Conservation (phyloP, 192 early-diverging fungal species). For the Mortierella alpina region DNA sequence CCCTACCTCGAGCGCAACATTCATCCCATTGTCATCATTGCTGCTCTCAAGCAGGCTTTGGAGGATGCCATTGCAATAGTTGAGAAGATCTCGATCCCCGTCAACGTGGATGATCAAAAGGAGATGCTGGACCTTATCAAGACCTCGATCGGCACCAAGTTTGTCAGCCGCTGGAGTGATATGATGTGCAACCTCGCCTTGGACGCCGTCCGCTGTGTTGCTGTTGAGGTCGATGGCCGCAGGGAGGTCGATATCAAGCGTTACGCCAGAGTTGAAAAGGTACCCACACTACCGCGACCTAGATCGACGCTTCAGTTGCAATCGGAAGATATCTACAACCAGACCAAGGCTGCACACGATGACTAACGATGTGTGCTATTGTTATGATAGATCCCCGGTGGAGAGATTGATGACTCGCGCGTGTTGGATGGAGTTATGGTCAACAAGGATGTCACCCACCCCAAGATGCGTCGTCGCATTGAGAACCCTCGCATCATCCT, state of each 20-base stretch:
- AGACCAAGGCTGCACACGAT: too few relatives aligned
- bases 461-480: constrained; percentile 95
- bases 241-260: constrained; percentile 98
- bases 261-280: constrained; percentile 98
- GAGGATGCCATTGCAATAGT: constrained; percentile 91
- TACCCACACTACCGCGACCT: constrained; percentile 21
- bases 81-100: constrained; percentile 83
- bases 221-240: constrained; percentile 75
- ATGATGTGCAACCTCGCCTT: constrained; percentile 98
- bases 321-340: too few relatives aligned
- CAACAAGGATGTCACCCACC: constrained; percentile 99
- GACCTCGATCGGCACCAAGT: constrained; percentile 96
- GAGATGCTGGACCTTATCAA: constrained; percentile 96
- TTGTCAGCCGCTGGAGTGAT: constrained; percentile 94
- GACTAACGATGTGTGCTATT: too few relatives aligned
- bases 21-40: constrained; percentile 97
- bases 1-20: constrained; percentile 98
- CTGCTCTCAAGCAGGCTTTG: constrained; percentile 92
- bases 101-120: constrained; percentile 83
- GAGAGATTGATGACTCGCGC: constrained; percentile 94
- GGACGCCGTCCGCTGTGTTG: constrained; percentile 94
- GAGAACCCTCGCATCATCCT: constrained; percentile 97
- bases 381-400: constrained; percentile 85
- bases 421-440: constrained; percentile 98
- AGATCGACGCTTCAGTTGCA: too few relatives aligned